A percentile compares a stretch with the other conserved stretches of the same genome.
Conservation (phyloP, 345 rosid species). For the Syzygium jambos region DNA sequence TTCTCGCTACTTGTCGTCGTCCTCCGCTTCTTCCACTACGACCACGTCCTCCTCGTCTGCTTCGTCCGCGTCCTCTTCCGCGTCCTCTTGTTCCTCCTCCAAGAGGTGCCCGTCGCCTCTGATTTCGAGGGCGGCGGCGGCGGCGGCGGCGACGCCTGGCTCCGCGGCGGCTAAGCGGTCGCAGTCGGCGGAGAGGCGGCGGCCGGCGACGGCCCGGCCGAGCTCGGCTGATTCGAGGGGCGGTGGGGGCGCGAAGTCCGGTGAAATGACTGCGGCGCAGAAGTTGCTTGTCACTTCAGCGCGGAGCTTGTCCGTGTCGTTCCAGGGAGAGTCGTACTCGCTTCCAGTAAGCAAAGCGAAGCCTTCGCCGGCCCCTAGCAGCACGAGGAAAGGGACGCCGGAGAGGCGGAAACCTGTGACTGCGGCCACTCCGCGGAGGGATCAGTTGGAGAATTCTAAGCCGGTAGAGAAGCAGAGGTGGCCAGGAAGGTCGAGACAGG, state of each 20-base stretch:
- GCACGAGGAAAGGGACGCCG: slow-evolving; percentile 17
- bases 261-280: slow-evolving; percentile 51
- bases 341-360: slow-evolving; percentile 63
- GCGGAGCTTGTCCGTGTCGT: slow-evolving; percentile 71
- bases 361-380: slow-evolving; percentile 34
- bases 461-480: slow-evolving; percentile 53
- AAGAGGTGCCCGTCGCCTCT: slow-evolving; percentile 60
- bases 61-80: too few relatives aligned
- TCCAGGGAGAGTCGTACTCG: slow-evolving; percentile 78
- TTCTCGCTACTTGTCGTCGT: slow-evolving; percentile 60
- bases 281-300: slow-evolving; percentile 58
- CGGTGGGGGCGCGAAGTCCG: background rate
- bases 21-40: slow-evolving; percentile 9
- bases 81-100: slow-evolving; percentile 16
- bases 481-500: slow-evolving; percentile 58
- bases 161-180: slow-evolving; percentile 39
- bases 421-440: background rate
- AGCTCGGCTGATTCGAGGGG: slow-evolving; percentile 29
- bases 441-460: slow-evolving; percentile 58
- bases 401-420: slow-evolving; percentile 3
- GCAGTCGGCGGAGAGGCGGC: slow-evolving; percentile 69
- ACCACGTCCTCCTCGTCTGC: background rate
- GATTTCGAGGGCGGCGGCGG: slow-evolving; percentile 25
- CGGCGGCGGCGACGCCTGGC: slow-evolving; percentile 12
- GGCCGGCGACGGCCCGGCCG: slow-evolving; percentile 42